Percentiles rank a stretch among this genome's conserved stretches.
These are phyloP conservation scores for Nyctanthes arbortristis DNA, from an alignment of 257 asterid species.

Conservation along the genomic window DNA sequence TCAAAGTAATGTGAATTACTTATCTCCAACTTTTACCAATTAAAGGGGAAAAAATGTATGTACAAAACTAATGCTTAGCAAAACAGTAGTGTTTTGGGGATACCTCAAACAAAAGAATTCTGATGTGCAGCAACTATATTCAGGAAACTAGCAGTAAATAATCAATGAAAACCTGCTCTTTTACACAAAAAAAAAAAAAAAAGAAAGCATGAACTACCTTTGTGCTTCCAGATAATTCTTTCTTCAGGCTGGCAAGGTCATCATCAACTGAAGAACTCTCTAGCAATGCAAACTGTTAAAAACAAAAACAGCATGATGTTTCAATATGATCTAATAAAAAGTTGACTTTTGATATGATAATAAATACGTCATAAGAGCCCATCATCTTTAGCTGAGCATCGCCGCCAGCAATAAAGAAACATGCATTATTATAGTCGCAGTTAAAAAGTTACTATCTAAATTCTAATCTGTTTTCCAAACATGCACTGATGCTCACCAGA, in stretches of 20 bases:
- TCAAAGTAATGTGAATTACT: neutral
- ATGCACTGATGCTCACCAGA: too few species aligned
- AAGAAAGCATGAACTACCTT: conserved; percentile 43
- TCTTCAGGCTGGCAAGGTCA: conserved; percentile 77
- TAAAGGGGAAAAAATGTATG: too few species aligned
- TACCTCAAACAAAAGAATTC: too few species aligned
- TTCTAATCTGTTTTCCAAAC: too few species aligned
- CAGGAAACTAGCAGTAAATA: neutral
- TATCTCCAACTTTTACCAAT: neutral
- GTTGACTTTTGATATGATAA: neutral
- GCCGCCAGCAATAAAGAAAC: neutral
- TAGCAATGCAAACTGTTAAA: conserved; percentile 78
- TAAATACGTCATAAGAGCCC: neutral
- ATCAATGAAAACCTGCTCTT: neutral
- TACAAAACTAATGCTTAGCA: too few species aligned
- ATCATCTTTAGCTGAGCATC: neutral
- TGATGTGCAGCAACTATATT: neutral
- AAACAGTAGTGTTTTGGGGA: too few species aligned
- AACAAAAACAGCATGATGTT: neutral
- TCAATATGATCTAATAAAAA: neutral
- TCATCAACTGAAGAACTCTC: conserved; percentile 94
- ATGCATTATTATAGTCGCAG: too few species aligned
- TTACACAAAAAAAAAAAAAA: neutral
- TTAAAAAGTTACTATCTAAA: too few species aligned
- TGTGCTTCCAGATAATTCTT: conserved; percentile 68